Evolutionary conservation across 2,329 filamentous ascomycete species (phyloP).

Genomic region (Dactylellina drechsleri): DNA sequence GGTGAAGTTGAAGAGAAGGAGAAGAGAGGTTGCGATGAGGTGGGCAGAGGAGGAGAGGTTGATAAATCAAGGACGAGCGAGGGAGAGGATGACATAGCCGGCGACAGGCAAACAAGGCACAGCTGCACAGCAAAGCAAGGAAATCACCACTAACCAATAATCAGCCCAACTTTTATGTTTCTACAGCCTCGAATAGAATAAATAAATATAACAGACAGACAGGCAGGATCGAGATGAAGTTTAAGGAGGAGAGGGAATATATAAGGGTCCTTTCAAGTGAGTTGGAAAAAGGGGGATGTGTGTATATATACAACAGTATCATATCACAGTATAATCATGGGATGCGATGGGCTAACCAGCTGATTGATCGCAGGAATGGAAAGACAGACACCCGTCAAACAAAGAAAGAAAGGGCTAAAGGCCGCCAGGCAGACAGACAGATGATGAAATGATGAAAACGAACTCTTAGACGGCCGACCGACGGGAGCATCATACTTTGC

Average conservation of each 20-base stretch:
- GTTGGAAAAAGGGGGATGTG: too few relatives aligned
- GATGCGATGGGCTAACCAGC: too few relatives aligned
- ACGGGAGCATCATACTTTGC: too few relatives aligned
- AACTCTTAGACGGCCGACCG: too few relatives aligned
- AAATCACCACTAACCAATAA: background rate
- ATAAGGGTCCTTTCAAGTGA: too few relatives aligned
- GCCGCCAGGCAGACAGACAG: too few relatives aligned
- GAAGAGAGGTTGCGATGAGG: slow-evolving; percentile 1
- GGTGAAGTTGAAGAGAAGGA: slow-evolving; percentile 6
- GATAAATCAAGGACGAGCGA: slow-evolving; percentile 11
- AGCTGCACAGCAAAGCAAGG: background rate
- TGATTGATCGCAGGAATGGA: background rate
- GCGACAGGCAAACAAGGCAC: slow-evolving; percentile 1
- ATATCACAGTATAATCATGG: too few relatives aligned
- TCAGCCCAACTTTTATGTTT: background rate
- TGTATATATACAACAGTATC: too few relatives aligned
- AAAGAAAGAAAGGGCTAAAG: background rate
- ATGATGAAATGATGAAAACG: too few relatives aligned
- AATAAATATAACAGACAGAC: background rate
- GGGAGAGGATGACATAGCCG: slow-evolving; percentile 40
- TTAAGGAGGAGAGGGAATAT: too few relatives aligned
- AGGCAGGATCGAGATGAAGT: background rate
- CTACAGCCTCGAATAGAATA: background rate
- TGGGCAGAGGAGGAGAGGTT: slow-evolving; percentile 1
- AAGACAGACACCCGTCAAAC: slow-evolving; percentile 3